A percentile compares a stretch with the other conserved stretches of the same genome.
Conservation (phyloP, 441 rosid genomes). For the Geranium incanum region DNA sequence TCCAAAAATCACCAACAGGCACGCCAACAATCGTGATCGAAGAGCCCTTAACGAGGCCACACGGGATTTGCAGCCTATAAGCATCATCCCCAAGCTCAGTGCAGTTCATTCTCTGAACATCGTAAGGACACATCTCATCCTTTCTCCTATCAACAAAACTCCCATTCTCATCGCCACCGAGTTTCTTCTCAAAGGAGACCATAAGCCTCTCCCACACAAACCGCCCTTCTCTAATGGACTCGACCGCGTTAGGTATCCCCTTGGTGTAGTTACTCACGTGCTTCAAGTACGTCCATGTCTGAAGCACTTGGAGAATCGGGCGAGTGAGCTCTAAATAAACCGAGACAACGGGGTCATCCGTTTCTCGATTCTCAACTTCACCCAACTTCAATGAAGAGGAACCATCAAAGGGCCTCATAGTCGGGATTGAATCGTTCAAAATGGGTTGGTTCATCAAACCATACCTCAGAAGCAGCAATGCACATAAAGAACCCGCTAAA, state of each 20-base stretch:
- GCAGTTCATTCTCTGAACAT: constrained; percentile 24
- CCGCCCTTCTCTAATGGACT: constrained; percentile 29
- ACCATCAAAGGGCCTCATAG: constrained; percentile 16
- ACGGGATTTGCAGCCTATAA: constrained; percentile 26
- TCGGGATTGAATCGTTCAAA: constrained; percentile 15
- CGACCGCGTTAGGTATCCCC: constrained; percentile 27
- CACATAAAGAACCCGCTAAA: constrained; percentile 21
- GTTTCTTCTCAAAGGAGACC: constrained; percentile 26
- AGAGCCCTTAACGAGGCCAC: constrained; percentile 36
- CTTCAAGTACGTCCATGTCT: constrained; percentile 26
- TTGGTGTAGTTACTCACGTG: constrained; percentile 22
- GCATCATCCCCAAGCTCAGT: constrained; percentile 17
- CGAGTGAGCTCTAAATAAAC: constrained; percentile 18
- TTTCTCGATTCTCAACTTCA: constrained; percentile 18
- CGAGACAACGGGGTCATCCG: constrained; percentile 20
- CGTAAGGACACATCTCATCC: constrained; percentile 29
- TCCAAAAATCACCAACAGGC: constrained; percentile 31
- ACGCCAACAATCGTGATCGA: constrained; percentile 29
- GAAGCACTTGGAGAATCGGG: constrained; percentile 23
- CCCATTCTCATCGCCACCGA: constrained; percentile 15
- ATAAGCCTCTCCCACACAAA: constrained; percentile 31
- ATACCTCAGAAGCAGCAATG: constrained; percentile 27
- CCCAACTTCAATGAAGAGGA: constrained; percentile 11
- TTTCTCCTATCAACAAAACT: constrained; percentile 21
- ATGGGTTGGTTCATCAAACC: constrained; percentile 19